A percentile compares a stretch with the other conserved stretches of the same genome.
phyloP scores from a whole-genome alignment of 768 basidiomycete species.

The Mycena floridula region DNA sequence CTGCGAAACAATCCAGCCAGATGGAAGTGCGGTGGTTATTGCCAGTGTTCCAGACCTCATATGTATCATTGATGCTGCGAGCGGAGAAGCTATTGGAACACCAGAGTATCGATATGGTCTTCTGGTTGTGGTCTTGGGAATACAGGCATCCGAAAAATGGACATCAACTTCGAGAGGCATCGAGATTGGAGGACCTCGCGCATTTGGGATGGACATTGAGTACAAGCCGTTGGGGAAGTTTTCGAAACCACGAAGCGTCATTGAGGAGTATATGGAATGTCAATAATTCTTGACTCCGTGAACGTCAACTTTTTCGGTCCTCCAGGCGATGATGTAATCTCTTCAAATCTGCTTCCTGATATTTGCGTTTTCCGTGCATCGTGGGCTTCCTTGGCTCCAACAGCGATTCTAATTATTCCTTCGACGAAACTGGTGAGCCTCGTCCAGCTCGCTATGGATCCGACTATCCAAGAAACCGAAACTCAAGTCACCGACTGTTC shows the following conservation, averaged over 20 bases:
- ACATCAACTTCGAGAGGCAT: slow-evolving; percentile 42
- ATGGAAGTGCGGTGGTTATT: slow-evolving; percentile 28
- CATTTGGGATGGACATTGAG: slow-evolving; percentile 36
- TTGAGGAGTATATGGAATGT: slow-evolving; percentile 32
- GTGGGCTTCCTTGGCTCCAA: too few relatives aligned
- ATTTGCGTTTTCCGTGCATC: too few relatives aligned
- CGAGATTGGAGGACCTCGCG: slow-evolving; percentile 40
- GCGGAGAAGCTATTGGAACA: slow-evolving; percentile 46
- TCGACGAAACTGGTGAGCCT: too few relatives aligned
- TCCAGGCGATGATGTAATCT: too few relatives aligned
- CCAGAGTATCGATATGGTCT: slow-evolving; percentile 52
- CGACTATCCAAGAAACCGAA: too few relatives aligned
- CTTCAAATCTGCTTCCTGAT: too few relatives aligned
- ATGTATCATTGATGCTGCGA: slow-evolving; percentile 46
- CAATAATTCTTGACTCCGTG: too few relatives aligned
- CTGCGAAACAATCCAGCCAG: slow-evolving; percentile 25
- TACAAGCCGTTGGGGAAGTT: slow-evolving; percentile 33
- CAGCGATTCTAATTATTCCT: too few relatives aligned
- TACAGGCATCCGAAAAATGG: slow-evolving; percentile 49
- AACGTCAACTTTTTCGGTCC: too few relatives aligned
- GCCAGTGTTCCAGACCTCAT: slow-evolving; percentile 54
- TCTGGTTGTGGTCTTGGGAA: slow-evolving; percentile 43
- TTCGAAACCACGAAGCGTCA: slow-evolving; percentile 32
- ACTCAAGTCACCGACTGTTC: too few relatives aligned
- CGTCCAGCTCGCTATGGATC: too few relatives aligned